phyloP scores from a whole-genome alignment of 306 rosid genomes.

The Pyrus bretschneideri region DNA sequence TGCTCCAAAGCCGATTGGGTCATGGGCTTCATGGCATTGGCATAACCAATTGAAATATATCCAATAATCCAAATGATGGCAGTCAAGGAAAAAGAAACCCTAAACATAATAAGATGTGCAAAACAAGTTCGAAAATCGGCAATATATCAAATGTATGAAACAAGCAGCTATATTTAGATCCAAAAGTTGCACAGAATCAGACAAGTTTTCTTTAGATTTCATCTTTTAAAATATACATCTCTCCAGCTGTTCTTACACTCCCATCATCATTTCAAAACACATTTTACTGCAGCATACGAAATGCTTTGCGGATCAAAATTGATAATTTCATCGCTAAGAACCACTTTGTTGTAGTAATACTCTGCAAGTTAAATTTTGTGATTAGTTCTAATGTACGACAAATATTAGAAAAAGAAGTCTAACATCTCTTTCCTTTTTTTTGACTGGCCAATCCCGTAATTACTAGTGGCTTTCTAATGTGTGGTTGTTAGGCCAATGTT shows the following conservation, averaged over 20 bases:
- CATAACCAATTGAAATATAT: background rate
- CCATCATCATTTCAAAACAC: slow-evolving; percentile 8
- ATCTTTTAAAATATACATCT: slow-evolving; percentile 7
- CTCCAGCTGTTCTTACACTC: slow-evolving; percentile 7
- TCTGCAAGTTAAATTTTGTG: background rate
- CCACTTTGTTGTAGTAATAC: too few species aligned
- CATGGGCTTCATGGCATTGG: background rate
- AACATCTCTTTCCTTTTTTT: background rate
- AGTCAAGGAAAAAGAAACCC: background rate
- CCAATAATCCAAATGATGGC: background rate
- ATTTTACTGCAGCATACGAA: slow-evolving; percentile 21
- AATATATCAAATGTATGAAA: background rate
- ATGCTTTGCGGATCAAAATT: background rate
- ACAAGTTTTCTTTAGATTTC: slow-evolving; percentile 7
- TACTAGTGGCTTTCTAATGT: background rate
- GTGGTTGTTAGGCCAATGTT: background rate
- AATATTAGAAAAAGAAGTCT: background rate
- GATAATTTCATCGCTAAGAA: too few species aligned
- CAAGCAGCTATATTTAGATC: background rate
- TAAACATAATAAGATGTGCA: background rate
- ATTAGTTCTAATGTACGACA: background rate
- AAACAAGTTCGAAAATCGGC: background rate
- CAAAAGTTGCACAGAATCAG: background rate
- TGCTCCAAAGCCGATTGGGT: background rate
- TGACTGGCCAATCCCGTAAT: background rate